These are phyloP conservation scores for Jaltomata sinuosa DNA, from an alignment of 257 asterid genomes.

Conservation along the genomic window DNA sequence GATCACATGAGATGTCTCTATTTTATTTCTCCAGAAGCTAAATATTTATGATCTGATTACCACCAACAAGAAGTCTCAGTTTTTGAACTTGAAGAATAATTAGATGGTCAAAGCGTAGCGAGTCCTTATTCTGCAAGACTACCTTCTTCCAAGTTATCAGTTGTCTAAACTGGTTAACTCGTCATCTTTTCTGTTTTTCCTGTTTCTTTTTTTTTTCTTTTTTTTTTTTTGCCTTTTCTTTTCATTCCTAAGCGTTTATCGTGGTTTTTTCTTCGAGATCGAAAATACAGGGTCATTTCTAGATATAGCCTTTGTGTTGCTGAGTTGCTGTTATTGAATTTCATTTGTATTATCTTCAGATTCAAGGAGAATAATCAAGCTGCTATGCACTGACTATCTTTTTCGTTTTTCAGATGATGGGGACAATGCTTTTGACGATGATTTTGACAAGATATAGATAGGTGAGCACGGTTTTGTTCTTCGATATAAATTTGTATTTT, in stretches of 20 bases:
- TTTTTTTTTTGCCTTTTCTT: not conserved
- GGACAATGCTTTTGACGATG: constrained; percentile 60
- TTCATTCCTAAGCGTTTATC: not conserved
- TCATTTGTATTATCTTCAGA: not conserved
- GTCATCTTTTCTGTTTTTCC: not conserved
- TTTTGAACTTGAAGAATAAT: not conserved
- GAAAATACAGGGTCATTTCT: not conserved
- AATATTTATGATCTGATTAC: not conserved
- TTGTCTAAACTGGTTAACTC: not conserved
- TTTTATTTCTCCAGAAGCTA: not conserved
- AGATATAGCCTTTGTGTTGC: not conserved
- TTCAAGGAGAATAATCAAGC: not conserved
- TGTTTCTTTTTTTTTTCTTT: not conserved
- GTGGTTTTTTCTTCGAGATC: not conserved
- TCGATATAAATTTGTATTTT: not conserved
- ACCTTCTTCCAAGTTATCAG: not conserved
- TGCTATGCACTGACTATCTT: not conserved
- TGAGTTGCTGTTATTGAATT: not conserved
- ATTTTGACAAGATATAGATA: constrained; percentile 66
- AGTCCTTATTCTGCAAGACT: not conserved
- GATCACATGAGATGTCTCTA: not conserved
- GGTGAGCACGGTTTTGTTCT: constrained; percentile 15
- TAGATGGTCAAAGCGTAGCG: not conserved
- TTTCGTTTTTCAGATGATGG: constrained; percentile 51
- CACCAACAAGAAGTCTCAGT: not conserved